A percentile compares a stretch with the other conserved stretches of the same genome.
phyloP scores from a whole-genome alignment of 768 basidiomycete genomes.

The Calocera cornea region DNA sequence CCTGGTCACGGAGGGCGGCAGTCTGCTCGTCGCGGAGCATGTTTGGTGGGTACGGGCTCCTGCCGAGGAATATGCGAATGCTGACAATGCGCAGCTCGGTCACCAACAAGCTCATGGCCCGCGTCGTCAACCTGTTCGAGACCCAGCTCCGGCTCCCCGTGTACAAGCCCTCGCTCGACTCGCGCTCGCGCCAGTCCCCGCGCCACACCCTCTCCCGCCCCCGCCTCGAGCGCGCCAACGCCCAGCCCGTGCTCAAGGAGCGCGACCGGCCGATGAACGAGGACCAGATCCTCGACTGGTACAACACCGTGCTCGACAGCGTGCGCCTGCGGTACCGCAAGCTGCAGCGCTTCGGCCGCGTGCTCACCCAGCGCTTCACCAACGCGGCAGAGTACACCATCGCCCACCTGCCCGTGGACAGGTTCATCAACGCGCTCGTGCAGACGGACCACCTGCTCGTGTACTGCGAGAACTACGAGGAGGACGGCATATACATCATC shows the following conservation, averaged over 20 bases:
- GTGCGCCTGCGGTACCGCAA: constrained; percentile 87
- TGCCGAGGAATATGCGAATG: background rate
- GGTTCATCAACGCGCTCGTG: constrained; percentile 66
- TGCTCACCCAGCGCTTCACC: constrained; percentile 72
- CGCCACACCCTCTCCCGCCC: background rate
- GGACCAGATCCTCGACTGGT: constrained; percentile 78
- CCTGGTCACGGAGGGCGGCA: constrained; percentile 73
- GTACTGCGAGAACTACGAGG: constrained; percentile 74
- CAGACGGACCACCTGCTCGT: constrained; percentile 86
- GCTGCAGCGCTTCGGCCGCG: constrained; percentile 77
- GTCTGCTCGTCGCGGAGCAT: constrained; percentile 84
- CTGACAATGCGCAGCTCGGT: constrained; percentile 45
- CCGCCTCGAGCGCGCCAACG: background rate
- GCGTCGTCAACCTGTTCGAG: constrained; percentile 89
- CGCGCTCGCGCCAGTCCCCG: background rate
- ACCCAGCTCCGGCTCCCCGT: constrained; percentile 59
- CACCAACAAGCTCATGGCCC: constrained; percentile 83
- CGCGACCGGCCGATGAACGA: constrained; percentile 43
- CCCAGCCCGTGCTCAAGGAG: background rate
- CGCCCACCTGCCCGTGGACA: constrained; percentile 55
- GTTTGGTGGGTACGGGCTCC: constrained; percentile 51
- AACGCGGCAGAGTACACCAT: constrained; percentile 86
- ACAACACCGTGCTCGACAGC: constrained; percentile 82
- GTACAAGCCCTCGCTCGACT: constrained; percentile 8
- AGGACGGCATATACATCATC: constrained; percentile 84